These are phyloP conservation scores for Triticum dicoccoides DNA, from an alignment of 176 grass and related monocot species.

Conservation along the genomic window DNA sequence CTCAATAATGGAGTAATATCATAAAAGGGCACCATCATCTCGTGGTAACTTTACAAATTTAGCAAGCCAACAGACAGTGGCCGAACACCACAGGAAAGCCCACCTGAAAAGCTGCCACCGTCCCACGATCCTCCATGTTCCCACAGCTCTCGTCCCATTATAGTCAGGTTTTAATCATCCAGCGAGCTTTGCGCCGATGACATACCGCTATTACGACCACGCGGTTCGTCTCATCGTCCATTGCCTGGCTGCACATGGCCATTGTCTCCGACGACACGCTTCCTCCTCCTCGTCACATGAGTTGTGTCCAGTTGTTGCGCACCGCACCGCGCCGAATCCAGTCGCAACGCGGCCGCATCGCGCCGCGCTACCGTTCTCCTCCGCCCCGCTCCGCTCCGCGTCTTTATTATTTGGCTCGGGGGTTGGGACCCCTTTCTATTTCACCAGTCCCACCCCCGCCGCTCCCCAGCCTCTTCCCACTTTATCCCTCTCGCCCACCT, in stretches of 20 bases:
- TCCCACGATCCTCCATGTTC: not conserved
- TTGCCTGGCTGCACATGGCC: not conserved
- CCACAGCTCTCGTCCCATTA: not conserved
- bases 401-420: not conserved
- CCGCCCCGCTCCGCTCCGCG: no score
- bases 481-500: not conserved
- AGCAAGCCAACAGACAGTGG: not conserved
- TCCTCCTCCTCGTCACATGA: not conserved
- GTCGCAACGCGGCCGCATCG: not conserved
- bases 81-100: not conserved
- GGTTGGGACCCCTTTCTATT: not conserved
- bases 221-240: not conserved
- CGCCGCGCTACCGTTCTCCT: not conserved
- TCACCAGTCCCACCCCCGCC: conserved; percentile 7
- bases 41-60: not conserved
- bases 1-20: no score
- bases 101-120: not conserved
- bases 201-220: not conserved
- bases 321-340: not conserved
- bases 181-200: not conserved
- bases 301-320: conserved; percentile 23
- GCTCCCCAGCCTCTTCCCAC: not conserved
- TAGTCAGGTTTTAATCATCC: not conserved
- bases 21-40: no score
- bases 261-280: not conserved